Conservation (phyloP, 139 green algal genomes). For the Picochlorum sp. region DNA sequence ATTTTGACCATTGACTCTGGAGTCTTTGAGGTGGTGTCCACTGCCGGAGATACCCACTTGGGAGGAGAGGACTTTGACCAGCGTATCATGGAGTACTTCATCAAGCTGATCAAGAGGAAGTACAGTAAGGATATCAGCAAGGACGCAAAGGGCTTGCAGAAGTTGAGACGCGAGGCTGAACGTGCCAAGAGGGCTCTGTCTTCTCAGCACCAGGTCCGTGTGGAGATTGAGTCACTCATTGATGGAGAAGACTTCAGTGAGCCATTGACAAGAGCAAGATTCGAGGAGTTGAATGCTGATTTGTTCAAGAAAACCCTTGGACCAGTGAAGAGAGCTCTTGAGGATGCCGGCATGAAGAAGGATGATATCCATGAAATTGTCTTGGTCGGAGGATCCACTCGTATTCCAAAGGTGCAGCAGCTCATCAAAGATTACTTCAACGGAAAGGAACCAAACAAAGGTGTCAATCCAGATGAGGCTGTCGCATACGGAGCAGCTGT, state of each 20-base stretch:
- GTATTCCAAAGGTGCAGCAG: constrained; percentile 88
- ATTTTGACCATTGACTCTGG: constrained; percentile 97
- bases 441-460: constrained; percentile 91
- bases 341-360: constrained; percentile 90
- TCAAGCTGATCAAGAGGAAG: constrained; percentile 99
- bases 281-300: constrained; percentile 99
- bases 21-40: constrained; percentile 94
- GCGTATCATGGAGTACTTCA: constrained; percentile 97
- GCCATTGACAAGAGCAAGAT: constrained; percentile 93
- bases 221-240: constrained; percentile 94
- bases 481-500: constrained; percentile 88
- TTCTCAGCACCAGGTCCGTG: constrained; percentile 83
- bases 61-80: constrained; percentile 99
- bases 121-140: constrained; percentile 83
- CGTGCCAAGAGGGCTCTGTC: constrained; percentile 95
- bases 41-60: constrained; percentile 93
- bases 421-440: constrained; percentile 84
- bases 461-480: constrained; percentile 90
- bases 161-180: constrained; percentile 93
- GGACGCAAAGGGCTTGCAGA: constrained; percentile 88
- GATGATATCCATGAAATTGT: constrained; percentile 89
- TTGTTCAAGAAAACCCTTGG: constrained; percentile 97
- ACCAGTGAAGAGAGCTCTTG: constrained; percentile 91
- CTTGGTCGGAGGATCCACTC: constrained; percentile 90
- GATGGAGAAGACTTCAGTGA: constrained; percentile 95